Evolutionary conservation across 257 asterid genomes (phyloP).

Genomic region (Primulina huaijiensis): DNA sequence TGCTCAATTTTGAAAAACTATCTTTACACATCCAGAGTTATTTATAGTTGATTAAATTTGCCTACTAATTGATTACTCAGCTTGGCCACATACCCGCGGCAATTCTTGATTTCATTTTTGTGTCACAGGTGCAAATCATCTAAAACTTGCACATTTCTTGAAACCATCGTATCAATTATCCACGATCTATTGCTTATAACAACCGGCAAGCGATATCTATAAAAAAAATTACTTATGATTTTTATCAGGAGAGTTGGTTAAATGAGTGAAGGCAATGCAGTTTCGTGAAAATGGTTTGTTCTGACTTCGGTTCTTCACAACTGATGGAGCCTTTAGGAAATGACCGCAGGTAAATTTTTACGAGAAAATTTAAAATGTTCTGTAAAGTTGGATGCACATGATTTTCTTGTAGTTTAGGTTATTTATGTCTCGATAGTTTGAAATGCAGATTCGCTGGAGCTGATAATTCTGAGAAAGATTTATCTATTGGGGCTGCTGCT

Average conservation of each 20-base stretch:
- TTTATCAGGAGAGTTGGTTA: conserved; percentile 44
- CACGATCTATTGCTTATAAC: not conserved
- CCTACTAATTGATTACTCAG: not conserved
- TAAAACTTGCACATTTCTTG: not conserved
- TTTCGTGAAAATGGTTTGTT: conserved; percentile 32
- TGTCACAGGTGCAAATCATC: not conserved
- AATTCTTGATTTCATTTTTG: too few species aligned
- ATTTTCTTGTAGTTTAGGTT: not conserved
- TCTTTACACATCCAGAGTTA: too few species aligned
- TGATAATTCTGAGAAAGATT: conserved; percentile 16
- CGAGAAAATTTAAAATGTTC: not conserved
- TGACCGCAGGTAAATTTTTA: conserved; percentile 33
- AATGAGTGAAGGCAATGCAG: conserved; percentile 50
- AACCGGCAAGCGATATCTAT: not conserved
- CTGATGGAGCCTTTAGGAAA: conserved; percentile 18
- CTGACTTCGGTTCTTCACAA: conserved; percentile 24
- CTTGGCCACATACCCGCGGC: not conserved
- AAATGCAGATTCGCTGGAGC: conserved; percentile 15
- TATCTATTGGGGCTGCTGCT: conserved; percentile 26
- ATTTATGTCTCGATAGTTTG: not conserved
- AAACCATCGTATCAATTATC: not conserved
- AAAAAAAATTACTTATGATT: too few species aligned
- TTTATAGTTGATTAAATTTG: too few species aligned
- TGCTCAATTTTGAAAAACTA: not conserved
- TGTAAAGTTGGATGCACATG: not conserved